Evolutionary conservation across 805 yeast species (phyloP).

Genomic region (Tetrapisispora taiwanensis): DNA sequence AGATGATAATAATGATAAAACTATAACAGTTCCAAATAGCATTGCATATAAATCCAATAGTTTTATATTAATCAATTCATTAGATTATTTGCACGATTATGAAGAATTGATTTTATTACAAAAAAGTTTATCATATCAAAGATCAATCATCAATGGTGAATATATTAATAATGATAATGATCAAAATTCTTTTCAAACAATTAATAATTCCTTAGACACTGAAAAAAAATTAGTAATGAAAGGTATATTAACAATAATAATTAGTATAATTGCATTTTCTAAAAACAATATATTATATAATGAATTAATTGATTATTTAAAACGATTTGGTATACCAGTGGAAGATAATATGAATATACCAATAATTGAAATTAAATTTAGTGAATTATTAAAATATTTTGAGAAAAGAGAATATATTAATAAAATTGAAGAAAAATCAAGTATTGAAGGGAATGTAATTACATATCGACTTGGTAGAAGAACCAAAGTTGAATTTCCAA

Average conservation of each 20-base stretch:
- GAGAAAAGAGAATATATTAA: slow-evolving; percentile 19
- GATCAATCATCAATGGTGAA: slow-evolving; percentile 11
- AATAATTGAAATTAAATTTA: slow-evolving; percentile 14
- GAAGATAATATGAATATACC: slow-evolving; percentile 20
- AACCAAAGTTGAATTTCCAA: slow-evolving; percentile 20
- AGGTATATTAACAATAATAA: slow-evolving; percentile 16
- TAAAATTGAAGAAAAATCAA: slow-evolving; percentile 19
- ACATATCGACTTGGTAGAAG: slow-evolving; percentile 23
- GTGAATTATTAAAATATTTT: slow-evolving; percentile 15
- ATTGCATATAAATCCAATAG: slow-evolving; percentile 12
- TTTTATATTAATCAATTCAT: slow-evolving; percentile 18
- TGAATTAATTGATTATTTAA: slow-evolving; percentile 14
- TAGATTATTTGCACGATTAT: slow-evolving; percentile 6
- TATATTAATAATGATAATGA: slow-evolving; percentile 15
- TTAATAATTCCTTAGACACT: slow-evolving; percentile 10
- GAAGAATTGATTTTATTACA: slow-evolving; percentile 13
- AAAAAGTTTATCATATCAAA: slow-evolving; percentile 8
- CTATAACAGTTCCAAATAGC: slow-evolving; percentile 1
- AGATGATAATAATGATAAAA: background rate
- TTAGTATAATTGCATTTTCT: slow-evolving; percentile 19
- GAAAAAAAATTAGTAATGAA: slow-evolving; percentile 16
- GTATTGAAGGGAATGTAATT: slow-evolving; percentile 13
- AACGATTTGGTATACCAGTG: slow-evolving; percentile 21
- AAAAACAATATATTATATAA: slow-evolving; percentile 21
- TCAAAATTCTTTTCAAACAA: slow-evolving; percentile 5